Percentiles rank a stretch among this genome's conserved stretches.
These are phyloP conservation scores for Alternaria conjuncta DNA, from an alignment of 2,329 filamentous ascomycete genomes.

Conservation along the genomic window DNA sequence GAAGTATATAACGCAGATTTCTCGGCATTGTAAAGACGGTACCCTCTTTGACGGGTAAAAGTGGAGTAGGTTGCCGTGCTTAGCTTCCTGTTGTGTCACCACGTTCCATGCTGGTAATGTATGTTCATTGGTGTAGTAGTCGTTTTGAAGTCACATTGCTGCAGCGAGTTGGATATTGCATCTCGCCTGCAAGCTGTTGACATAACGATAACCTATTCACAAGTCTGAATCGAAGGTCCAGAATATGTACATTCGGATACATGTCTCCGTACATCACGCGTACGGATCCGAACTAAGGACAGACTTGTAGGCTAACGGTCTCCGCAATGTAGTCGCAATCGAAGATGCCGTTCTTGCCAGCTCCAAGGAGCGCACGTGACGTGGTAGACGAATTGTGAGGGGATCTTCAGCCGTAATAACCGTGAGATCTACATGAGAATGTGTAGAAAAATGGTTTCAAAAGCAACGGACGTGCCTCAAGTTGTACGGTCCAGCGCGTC, in stretches of 20 bases:
- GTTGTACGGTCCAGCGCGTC: neutral
- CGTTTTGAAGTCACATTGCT: neutral
- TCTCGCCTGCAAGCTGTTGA: neutral
- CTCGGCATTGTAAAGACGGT: neutral
- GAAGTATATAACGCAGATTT: neutral
- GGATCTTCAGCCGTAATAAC: neutral
- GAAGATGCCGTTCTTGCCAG: neutral
- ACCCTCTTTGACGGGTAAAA: neutral
- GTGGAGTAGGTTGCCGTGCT: neutral
- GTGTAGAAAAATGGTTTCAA: neutral
- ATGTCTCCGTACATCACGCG: neutral
- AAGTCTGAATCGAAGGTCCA: neutral
- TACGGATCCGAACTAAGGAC: neutral
- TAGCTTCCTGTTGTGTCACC: neutral
- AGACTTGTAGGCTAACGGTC: neutral
- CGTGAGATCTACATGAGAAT: neutral
- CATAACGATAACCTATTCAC: accelerated
- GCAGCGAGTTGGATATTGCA: neutral
- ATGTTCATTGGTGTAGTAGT: neutral
- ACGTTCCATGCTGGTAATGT: neutral
- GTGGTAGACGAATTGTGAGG: neutral
- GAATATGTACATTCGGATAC: neutral
- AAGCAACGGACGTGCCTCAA: neutral
- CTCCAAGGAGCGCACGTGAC: neutral
- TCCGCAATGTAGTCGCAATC: neutral